Conservation (phyloP, 371 early-diverging fungal species). For the Lichtheimia ornata region DNA sequence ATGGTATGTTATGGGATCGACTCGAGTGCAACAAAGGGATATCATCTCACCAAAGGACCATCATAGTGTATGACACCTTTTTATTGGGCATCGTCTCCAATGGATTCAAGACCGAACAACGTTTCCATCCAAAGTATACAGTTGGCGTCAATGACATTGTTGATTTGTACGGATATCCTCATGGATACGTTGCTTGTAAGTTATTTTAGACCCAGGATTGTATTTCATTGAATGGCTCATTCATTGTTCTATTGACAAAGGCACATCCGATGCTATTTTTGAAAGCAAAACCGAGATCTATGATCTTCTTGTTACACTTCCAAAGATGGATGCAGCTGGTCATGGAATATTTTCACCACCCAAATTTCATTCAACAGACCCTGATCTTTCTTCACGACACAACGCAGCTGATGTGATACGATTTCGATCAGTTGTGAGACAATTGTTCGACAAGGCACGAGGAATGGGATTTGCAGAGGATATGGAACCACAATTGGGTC, state of each 20-base stretch:
- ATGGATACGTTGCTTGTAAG: conserved; percentile 62
- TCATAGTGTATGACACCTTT: conserved; percentile 20
- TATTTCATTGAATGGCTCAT: no score
- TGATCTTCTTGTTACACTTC: conserved; percentile 53
- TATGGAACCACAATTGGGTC: conserved; percentile 3
- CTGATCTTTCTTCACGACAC: conserved; percentile 13
- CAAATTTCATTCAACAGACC: conserved; percentile 8
- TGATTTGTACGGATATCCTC: conserved; percentile 29
- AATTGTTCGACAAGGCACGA: conserved; percentile 11
- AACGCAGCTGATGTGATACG: conserved; percentile 36
- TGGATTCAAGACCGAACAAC: conserved; percentile 14
- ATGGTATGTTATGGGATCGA: conserved; percentile 32
- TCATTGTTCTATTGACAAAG: conserved; percentile 18
- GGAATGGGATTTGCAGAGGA: conserved; percentile 11
- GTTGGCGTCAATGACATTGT: conserved; percentile 62
- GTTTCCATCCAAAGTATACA: conserved; percentile 41
- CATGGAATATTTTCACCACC: neutral
- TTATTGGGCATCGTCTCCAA: conserved; percentile 8
- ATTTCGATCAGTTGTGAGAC: conserved; percentile 25
- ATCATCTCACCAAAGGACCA: conserved; percentile 32
- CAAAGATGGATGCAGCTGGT: conserved; percentile 12
- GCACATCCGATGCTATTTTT: conserved; percentile 63
- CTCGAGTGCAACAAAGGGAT: neutral
- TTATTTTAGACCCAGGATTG: neutral
- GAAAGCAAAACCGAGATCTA: conserved; percentile 54